Percentiles rank a stretch among this genome's conserved stretches.
Evolutionary conservation across 768 basidiomycete species (phyloP).

Genomic region (Punctularia strigosozonata): DNA sequence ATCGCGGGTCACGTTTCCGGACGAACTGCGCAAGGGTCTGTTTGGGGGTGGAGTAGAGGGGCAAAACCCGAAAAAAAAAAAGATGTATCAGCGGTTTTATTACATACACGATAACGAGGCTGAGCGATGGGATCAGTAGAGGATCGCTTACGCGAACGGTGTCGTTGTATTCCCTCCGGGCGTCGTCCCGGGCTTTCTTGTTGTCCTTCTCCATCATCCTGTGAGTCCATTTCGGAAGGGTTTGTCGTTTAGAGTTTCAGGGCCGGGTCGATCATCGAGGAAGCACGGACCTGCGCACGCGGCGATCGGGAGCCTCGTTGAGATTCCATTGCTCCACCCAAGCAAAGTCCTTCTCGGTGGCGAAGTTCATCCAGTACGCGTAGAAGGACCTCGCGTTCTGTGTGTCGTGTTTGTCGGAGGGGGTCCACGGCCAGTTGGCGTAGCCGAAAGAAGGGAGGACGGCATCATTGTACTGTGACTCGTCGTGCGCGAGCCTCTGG

Average conservation of each 20-base stretch:
- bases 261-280: too few relatives aligned
- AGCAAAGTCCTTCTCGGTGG: constrained; percentile 75
- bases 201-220: constrained; percentile 96
- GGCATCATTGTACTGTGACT: constrained; percentile 35
- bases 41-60: background rate
- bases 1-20: constrained; percentile 83
- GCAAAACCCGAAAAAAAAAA: too few relatives aligned
- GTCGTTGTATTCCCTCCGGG: constrained; percentile 86
- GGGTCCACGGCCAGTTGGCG: constrained; percentile 63
- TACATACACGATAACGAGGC: background rate
- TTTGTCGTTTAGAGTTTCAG: constrained; percentile 2
- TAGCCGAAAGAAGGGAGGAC: constrained; percentile 73
- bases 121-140: background rate
- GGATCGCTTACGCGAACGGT: constrained; percentile 58
- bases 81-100: too few relatives aligned
- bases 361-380: constrained; percentile 75
- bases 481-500: constrained; percentile 70
- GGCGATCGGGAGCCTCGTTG: constrained; percentile 77
- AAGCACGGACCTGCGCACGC: constrained; percentile 52
- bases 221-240: background rate
- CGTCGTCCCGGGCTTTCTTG: constrained; percentile 81
- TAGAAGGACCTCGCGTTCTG: constrained; percentile 70
- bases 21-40: constrained; percentile 68
- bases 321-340: constrained; percentile 84
- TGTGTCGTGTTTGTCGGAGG: constrained; percentile 29